These are phyloP conservation scores for Quercus lobata DNA, from an alignment of 331 rosid species.

Conservation along the genomic window DNA sequence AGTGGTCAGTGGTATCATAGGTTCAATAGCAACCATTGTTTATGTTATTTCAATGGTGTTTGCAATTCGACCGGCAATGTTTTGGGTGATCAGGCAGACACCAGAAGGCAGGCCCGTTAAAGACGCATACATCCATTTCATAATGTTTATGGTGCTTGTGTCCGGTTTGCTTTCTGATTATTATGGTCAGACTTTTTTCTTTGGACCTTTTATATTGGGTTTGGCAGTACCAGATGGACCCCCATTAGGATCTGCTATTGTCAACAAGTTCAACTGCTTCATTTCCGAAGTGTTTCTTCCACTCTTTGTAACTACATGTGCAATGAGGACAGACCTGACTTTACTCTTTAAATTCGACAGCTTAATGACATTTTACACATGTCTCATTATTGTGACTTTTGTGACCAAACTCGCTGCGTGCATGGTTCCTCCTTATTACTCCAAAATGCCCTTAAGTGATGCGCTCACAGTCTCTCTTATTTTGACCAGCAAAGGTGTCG, in stretches of 20 bases:
- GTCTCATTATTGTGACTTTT: not conserved
- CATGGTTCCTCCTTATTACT: conserved; percentile 18
- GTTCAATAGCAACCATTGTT: not conserved
- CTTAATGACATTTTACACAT: accelerated
- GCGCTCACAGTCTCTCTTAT: conserved; percentile 35
- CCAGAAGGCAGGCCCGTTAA: conserved; percentile 45
- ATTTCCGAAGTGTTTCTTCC: conserved; percentile 28
- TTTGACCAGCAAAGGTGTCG: conserved; percentile 45
- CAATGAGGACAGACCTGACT: conserved; percentile 31
- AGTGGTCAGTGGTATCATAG: accelerated
- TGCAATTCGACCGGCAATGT: conserved; percentile 30
- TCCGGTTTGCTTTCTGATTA: not conserved
- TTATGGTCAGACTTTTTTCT: not conserved
- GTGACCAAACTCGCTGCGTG: conserved; percentile 4
- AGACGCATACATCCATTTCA: not conserved
- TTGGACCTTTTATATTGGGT: conserved; percentile 36
- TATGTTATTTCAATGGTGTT: not conserved
- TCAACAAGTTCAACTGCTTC: conserved; percentile 32
- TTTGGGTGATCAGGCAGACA: conserved; percentile 34
- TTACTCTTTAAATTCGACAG: too few relatives aligned
- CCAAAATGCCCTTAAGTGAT: conserved; percentile 35
- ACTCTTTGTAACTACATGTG: conserved; percentile 20
- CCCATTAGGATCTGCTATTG: conserved; percentile 42
- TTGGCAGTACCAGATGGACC: conserved; percentile 56
- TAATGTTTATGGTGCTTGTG: conserved; percentile 16